Evolutionary conservation across 495 filamentous ascomycete genomes (phyloP).

Genomic region (Penicillium cinerascens): DNA sequence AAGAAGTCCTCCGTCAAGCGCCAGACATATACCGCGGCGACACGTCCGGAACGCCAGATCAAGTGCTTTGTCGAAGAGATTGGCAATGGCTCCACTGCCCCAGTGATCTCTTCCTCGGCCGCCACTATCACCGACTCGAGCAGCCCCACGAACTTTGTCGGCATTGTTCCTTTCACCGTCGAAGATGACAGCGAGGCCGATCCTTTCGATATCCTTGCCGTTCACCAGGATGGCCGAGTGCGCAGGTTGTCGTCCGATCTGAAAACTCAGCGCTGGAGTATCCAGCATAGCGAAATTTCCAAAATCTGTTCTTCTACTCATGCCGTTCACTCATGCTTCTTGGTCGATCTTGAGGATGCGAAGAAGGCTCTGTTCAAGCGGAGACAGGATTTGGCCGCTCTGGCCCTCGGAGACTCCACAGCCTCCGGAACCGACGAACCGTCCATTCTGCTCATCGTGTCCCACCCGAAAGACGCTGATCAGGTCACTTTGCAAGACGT

Average conservation of each 20-base stretch:
- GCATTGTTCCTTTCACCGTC: slow-evolving; percentile 29
- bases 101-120: slow-evolving; percentile 39
- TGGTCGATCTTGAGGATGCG: slow-evolving; percentile 46
- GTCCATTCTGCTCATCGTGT: slow-evolving; percentile 41
- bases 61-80: slow-evolving; percentile 53
- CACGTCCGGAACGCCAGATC: slow-evolving; percentile 45
- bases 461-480: slow-evolving; percentile 31
- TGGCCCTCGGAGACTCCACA: slow-evolving; percentile 34
- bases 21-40: slow-evolving; percentile 62
- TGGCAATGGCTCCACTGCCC: slow-evolving; percentile 32
- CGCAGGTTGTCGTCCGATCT: slow-evolving; percentile 41
- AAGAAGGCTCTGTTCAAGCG: slow-evolving; percentile 42
- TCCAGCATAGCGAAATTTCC: slow-evolving; percentile 38
- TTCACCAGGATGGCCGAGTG: slow-evolving; percentile 45
- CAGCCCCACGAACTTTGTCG: slow-evolving; percentile 42
- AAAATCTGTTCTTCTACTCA: slow-evolving; percentile 27
- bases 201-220: slow-evolving; percentile 42
- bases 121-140: slow-evolving; percentile 39
- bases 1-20: slow-evolving; percentile 54
- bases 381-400: slow-evolving; percentile 39
- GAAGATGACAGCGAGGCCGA: slow-evolving; percentile 23
- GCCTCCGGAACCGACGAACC: slow-evolving; percentile 29
- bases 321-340: slow-evolving; percentile 37
- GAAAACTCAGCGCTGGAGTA: slow-evolving; percentile 40
- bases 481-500: slow-evolving; percentile 33